Evolutionary conservation across 371 early-diverging fungal species (phyloP).

Genomic region (Mortierella sp.): DNA sequence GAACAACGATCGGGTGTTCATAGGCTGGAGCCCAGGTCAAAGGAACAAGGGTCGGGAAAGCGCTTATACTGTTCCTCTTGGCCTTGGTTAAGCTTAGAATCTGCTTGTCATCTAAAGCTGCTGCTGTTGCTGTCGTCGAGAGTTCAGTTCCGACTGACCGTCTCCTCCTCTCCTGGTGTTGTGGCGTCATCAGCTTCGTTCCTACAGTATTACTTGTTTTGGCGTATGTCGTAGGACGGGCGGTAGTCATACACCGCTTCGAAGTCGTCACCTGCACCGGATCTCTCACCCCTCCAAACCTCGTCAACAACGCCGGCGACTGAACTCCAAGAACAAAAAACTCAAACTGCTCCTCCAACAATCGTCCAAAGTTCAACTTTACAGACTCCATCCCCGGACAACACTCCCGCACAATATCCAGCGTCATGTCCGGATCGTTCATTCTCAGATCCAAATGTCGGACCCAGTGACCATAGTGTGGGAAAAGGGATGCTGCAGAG

Average conservation of each 20-base stretch:
- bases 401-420: not conserved
- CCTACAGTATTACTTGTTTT: not conserved
- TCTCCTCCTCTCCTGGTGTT: not conserved
- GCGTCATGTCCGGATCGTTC: not conserved
- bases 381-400: conserved; percentile 7
- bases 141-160: not conserved
- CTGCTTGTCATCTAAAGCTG: not conserved
- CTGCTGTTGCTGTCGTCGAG: not conserved
- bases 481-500: not conserved
- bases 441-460: conserved; percentile 9
- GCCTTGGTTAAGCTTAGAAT: not conserved
- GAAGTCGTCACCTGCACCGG: not conserved
- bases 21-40: not conserved
- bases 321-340: conserved; percentile 4
- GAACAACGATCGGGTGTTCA: not conserved
- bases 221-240: not conserved
- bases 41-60: not conserved
- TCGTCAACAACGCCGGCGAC: not conserved
- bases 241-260: not conserved
- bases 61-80: not conserved
- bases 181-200: not conserved
- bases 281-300: not conserved
- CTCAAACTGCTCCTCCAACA: conserved; percentile 18
- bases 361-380: not conserved
- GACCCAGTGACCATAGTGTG: conserved; percentile 6